Evolutionary conservation across 2,329 filamentous ascomycete genomes (phyloP).

Genomic region (Talaromyces atroroseus): DNA sequence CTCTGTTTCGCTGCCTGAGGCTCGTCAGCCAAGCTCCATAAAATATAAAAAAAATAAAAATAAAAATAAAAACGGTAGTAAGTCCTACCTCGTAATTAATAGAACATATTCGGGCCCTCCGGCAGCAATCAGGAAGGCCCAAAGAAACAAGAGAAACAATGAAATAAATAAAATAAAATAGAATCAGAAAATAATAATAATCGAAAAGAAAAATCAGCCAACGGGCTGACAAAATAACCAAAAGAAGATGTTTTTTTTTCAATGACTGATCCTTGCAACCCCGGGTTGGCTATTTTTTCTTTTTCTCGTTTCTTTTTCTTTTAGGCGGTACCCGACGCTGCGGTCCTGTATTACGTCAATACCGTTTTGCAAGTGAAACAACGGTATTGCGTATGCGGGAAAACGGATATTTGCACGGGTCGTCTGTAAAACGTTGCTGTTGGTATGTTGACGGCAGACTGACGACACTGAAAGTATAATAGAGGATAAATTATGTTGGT

Average conservation of each 20-base stretch:
- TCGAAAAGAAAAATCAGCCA: neutral
- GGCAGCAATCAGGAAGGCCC: neutral
- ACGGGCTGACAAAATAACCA: neutral
- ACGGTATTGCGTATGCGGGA: neutral
- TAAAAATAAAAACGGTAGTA: neutral
- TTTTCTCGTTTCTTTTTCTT: neutral
- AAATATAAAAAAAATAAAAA: neutral
- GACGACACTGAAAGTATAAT: neutral
- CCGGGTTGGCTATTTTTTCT: neutral
- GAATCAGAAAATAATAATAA: neutral
- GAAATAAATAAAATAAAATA: neutral
- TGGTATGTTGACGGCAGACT: slow-evolving; percentile 3
- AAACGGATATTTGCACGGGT: neutral
- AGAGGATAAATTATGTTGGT: neutral
- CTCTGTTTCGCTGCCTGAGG: neutral
- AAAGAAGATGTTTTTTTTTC: neutral
- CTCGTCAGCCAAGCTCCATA: slow-evolving; percentile 1
- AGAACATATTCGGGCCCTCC: neutral
- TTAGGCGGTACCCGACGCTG: slow-evolving; percentile 8
- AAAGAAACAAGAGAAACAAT: neutral
- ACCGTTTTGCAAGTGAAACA: slow-evolving; percentile 6
- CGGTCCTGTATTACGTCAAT: slow-evolving; percentile 11
- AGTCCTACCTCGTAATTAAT: neutral
- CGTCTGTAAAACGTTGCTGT: neutral
- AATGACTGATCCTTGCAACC: slow-evolving; percentile 4